Conservation (phyloP, 2,329 filamentous ascomycete genomes). For the Blastomyces emzantsi region DNA sequence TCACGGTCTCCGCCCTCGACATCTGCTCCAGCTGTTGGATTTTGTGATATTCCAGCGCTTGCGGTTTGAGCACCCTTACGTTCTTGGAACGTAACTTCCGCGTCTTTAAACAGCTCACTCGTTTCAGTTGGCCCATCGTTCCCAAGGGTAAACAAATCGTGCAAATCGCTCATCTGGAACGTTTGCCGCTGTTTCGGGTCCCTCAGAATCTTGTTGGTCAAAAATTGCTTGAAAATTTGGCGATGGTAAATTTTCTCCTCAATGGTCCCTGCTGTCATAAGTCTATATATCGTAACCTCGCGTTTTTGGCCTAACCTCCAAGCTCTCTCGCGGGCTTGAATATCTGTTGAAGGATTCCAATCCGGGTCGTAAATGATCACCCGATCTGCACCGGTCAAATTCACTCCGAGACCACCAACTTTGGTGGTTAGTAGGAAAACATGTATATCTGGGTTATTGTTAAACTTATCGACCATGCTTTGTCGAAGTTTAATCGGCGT, state of each 20-base stretch:
- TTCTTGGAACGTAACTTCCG: constrained; percentile 59
- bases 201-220: constrained; percentile 91
- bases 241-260: constrained; percentile 99
- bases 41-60: constrained; percentile 8
- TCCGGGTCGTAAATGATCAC: constrained; percentile 99
- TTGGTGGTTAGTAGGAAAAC: constrained; percentile 93
- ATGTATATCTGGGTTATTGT: constrained; percentile 66
- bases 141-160: constrained; percentile 80
- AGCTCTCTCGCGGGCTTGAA: constrained; percentile 89
- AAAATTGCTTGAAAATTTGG: constrained; percentile 96
- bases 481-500: constrained; percentile 87
- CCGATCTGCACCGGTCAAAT: constrained; percentile 86
- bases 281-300: constrained; percentile 88
- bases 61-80: constrained; percentile 20
- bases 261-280: constrained; percentile 98
- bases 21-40: not conserved
- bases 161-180: constrained; percentile 80
- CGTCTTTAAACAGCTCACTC: constrained; percentile 76
- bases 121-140: constrained; percentile 68
- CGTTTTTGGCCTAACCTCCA: constrained; percentile 94
- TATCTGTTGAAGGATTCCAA: constrained; percentile 95
- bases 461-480: constrained; percentile 84
- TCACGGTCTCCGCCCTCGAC: constrained; percentile 19
- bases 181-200: constrained; percentile 89
- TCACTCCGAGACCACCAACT: constrained; percentile 87